Base-by-base conservation (phyloP, 2,329 filamentous ascomycete species). In the Pseudogymnoascus sp. region DNA sequence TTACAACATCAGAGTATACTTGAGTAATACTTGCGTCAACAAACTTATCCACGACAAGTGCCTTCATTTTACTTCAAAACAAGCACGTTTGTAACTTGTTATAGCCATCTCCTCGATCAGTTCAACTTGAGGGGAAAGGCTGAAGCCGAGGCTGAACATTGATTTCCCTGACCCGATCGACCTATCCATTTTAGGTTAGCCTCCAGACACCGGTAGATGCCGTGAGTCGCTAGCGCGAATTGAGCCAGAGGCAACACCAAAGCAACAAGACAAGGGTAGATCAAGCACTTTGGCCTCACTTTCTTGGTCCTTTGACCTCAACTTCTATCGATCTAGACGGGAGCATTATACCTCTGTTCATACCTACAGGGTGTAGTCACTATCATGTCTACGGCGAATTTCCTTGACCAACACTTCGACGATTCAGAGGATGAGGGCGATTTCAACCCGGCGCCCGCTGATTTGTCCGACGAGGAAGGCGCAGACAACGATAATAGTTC, bases 371-470 rank as follows among this genome's bases (percentile, higher is more conserved):
- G 58, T 4, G 29, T 40, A 39, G 33, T 48, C 39, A 40, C 39
- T 18, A 62, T 39, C 52, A 62, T 60, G 61, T 35, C 48, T 27
- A 62, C 31, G 33, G 52, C 52, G 52, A 48, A 62, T 45, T 60
- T 62, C 35, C 48, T 60, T 18, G 67, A 64, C 58, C 62, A 63
- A 29, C 64, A 69, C 35, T 71, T 71, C 63, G 84, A 87, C 64
- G 87, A 83, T 64, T 88, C 90, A 62, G 87, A 89, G 48, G 90
- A 94, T 59, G 92, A 95, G 69, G 87, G 89, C 64, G 88, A 93
- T 73, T 96, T 97, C 81, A 96, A 96, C 74, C 92, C 92, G 59
- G 85, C 82, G 58, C 87, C 88, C 18, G 87, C 84, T 64, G 84
- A 90, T 63, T 71, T 84, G 35, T 94, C 89, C 2, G 90, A 93